Percentiles rank a stretch among this genome's conserved stretches.
phyloP scores from a whole-genome alignment of 805 yeast species.

The Sugiyamaella chiloensis region DNA sequence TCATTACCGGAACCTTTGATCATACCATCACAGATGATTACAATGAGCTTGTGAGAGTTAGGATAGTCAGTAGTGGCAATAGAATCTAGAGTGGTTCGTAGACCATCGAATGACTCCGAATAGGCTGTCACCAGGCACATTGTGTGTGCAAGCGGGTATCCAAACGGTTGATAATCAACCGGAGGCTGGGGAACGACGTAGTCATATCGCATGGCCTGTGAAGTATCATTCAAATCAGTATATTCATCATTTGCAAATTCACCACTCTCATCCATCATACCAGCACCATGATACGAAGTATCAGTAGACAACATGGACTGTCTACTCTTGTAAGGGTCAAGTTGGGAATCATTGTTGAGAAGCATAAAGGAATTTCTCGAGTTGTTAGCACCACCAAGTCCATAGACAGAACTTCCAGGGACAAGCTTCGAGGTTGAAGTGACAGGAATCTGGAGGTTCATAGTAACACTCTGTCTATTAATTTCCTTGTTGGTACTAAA shows the following conservation, averaged over 20 bases:
- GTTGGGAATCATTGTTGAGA: slow-evolving; percentile 14
- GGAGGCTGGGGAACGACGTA: slow-evolving; percentile 92
- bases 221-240: background rate
- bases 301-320: slow-evolving; percentile 22
- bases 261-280: slow-evolving; percentile 11
- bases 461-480: slow-evolving; percentile 30
- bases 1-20: slow-evolving; percentile 94
- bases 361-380: slow-evolving; percentile 25
- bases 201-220: slow-evolving; percentile 34
- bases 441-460: slow-evolving; percentile 33
- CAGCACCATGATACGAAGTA: slow-evolving; percentile 29
- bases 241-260: slow-evolving; percentile 2
- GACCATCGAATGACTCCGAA: slow-evolving; percentile 84
- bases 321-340: slow-evolving; percentile 7
- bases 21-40: slow-evolving; percentile 89
- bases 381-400: slow-evolving; percentile 20
- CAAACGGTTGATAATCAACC: slow-evolving; percentile 79
- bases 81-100: slow-evolving; percentile 87
- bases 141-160: slow-evolving; percentile 71
- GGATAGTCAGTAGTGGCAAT: slow-evolving; percentile 94
- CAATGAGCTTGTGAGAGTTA: slow-evolving; percentile 83
- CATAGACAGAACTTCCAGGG: slow-evolving; percentile 33
- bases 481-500: slow-evolving; percentile 10
- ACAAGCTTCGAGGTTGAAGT: slow-evolving; percentile 31
- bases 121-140: slow-evolving; percentile 86